A percentile compares a stretch with the other conserved stretches of the same genome.
phyloP scores from a whole-genome alignment of 2,329 filamentous ascomycete species.

The Acrocalymma vagum region DNA sequence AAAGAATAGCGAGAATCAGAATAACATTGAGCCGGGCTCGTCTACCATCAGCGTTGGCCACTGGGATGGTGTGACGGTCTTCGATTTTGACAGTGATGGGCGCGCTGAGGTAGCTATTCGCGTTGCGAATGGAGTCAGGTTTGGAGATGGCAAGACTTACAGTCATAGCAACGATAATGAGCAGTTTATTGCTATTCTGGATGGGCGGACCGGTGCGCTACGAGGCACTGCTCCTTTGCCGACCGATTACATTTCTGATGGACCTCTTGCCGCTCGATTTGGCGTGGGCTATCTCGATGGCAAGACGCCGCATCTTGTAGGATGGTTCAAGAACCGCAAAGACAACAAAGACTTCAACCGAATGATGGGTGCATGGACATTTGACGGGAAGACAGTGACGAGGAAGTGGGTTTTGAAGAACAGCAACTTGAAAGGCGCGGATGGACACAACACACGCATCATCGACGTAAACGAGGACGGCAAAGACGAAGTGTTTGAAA shows the following conservation, averaged over 20 bases:
- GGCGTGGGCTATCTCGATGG: constrained; percentile 10
- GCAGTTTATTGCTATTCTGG: constrained; percentile 15
- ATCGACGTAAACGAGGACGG: constrained; percentile 17
- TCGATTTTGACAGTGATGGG: constrained; percentile 16
- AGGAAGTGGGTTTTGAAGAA: constrained; percentile 12
- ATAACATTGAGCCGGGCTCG: constrained; percentile 16
- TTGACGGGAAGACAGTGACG: constrained; percentile 3
- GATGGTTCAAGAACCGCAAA: constrained; percentile 17
- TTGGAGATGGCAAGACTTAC: constrained; percentile 13
- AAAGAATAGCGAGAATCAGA: constrained; percentile 16
- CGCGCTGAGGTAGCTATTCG: constrained; percentile 13
- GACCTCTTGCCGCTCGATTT: constrained; percentile 15
- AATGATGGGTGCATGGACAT: constrained; percentile 15
- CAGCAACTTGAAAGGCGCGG: constrained; percentile 7
- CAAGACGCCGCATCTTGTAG: constrained; percentile 12
- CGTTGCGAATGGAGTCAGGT: constrained; percentile 14
- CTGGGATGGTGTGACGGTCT: constrained; percentile 16
- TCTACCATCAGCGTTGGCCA: constrained; percentile 13
- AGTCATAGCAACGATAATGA: constrained; percentile 3
- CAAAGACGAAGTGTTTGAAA: constrained; percentile 18
- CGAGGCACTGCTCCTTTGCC: constrained; percentile 5
- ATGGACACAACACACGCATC: constrained; percentile 17
- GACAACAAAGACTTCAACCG: constrained; percentile 14
- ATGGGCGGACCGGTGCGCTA: constrained; percentile 9
- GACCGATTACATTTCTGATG: constrained; percentile 15